phyloP scores from a whole-genome alignment of 2,329 filamentous ascomycete genomes.

The Penicillium sp. region DNA sequence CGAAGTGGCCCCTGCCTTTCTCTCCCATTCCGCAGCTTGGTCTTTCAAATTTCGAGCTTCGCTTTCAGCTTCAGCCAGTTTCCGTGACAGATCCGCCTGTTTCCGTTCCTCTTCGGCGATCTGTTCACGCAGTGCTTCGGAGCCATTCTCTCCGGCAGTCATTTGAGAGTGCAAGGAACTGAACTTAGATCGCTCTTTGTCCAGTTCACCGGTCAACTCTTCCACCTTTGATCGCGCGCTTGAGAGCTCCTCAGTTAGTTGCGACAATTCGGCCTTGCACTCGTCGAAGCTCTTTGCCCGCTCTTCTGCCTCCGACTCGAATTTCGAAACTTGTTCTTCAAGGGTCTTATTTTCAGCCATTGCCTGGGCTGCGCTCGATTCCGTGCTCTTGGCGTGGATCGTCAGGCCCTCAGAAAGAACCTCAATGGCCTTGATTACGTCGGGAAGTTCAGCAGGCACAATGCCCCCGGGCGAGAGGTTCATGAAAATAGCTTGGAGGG shows the following conservation, averaged over 20 bases:
- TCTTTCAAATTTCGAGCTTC: slow-evolving; percentile 67
- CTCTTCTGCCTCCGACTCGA: slow-evolving; percentile 51
- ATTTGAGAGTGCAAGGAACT: slow-evolving; percentile 61
- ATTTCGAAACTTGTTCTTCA: slow-evolving; percentile 46
- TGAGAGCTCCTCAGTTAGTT: slow-evolving; percentile 48
- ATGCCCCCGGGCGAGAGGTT: slow-evolving; percentile 49
- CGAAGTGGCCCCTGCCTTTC: slow-evolving; percentile 41
- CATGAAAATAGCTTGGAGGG: slow-evolving; percentile 52
- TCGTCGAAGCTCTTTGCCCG: slow-evolving; percentile 46
- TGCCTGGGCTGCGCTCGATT: slow-evolving; percentile 53
- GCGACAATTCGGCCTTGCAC: slow-evolving; percentile 46
- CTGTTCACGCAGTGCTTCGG: slow-evolving; percentile 65
- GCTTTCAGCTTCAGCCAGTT: slow-evolving; percentile 66
- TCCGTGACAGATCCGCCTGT: slow-evolving; percentile 57
- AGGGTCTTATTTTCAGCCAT: slow-evolving; percentile 56
- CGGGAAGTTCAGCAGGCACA: slow-evolving; percentile 49
- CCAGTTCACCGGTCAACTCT: slow-evolving; percentile 46
- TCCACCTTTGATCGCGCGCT: slow-evolving; percentile 41
- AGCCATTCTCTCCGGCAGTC: slow-evolving; percentile 73
- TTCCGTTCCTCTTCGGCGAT: slow-evolving; percentile 68
- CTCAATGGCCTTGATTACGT: slow-evolving; percentile 54
- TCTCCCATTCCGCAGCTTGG: slow-evolving; percentile 60
- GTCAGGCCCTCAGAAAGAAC: slow-evolving; percentile 51
- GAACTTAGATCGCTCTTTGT: slow-evolving; percentile 61
- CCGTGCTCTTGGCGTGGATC: slow-evolving; percentile 52